These are phyloP conservation scores for Musa balbisiana DNA, from an alignment of 202 grass and related monocot genomes.

Conservation along the genomic window DNA sequence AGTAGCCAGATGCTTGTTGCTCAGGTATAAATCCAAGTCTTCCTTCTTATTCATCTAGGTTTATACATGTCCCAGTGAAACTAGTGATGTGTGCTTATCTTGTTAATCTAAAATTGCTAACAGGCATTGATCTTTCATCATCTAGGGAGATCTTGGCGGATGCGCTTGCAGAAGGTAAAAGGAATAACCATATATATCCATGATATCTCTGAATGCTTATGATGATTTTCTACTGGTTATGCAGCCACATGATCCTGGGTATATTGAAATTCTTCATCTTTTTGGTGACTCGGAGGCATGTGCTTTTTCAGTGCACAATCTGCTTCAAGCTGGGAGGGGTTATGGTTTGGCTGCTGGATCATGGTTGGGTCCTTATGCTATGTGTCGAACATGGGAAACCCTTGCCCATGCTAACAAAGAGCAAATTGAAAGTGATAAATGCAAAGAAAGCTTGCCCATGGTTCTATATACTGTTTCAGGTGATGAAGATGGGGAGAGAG, in stretches of 20 bases:
- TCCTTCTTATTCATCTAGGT: background rate
- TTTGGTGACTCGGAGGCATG: constrained; percentile 66
- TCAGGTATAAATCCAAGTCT: constrained; percentile 29
- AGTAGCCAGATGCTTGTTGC: constrained; percentile 98
- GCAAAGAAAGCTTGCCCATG: constrained; percentile 56
- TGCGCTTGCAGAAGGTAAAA: constrained; percentile 38
- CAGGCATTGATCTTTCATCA: constrained; percentile 80
- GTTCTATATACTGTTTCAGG: constrained; percentile 81
- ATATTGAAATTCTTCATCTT: constrained; percentile 63
- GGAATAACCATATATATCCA: too few relatives aligned
- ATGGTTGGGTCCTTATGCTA: constrained; percentile 90
- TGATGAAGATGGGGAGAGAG: constrained; percentile 85
- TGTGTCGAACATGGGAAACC: constrained; percentile 87
- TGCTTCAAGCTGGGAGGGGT: constrained; percentile 58
- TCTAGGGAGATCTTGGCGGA: constrained; percentile 91
- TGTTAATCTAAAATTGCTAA: constrained; percentile 12
- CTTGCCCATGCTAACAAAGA: constrained; percentile 47
- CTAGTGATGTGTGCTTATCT: background rate
- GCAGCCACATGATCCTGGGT: constrained; percentile 73
- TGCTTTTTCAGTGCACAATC: constrained; percentile 85
- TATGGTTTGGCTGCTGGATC: constrained; percentile 81
- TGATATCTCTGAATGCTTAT: constrained; percentile 43
- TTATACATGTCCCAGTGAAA: background rate
- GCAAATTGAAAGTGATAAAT: constrained; percentile 19
- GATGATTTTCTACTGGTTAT: constrained; percentile 46